phyloP scores from a whole-genome alignment of 352 stramenopile genomes.

The Pythium aquatile region DNA sequence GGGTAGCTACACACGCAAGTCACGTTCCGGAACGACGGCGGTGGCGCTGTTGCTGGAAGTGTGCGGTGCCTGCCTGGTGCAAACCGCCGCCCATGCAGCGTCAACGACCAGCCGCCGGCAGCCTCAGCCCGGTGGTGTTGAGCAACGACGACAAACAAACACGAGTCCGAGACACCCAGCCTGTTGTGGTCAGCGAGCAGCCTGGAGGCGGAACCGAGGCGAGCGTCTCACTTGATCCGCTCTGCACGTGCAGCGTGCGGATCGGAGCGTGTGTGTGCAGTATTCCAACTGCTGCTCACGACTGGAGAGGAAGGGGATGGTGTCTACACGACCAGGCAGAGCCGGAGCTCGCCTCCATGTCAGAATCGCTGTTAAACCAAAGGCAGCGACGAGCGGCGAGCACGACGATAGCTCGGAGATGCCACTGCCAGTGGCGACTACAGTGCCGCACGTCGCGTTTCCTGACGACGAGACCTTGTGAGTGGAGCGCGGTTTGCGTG shows the following conservation, averaged over 20 bases:
- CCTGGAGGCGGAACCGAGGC: not conserved
- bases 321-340: not conserved
- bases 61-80: not conserved
- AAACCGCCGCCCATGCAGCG: not conserved
- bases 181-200: not conserved
- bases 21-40: constrained; percentile 2
- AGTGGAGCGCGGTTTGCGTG: not conserved
- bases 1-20: constrained; percentile 6
- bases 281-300: not conserved
- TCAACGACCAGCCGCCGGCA: not conserved
- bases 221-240: not conserved
- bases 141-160: not conserved
- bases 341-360: not conserved
- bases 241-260: not conserved
- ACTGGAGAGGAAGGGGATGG: not conserved
- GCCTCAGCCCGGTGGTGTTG: not conserved
- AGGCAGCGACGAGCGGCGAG: not conserved
- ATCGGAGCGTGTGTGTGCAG: not conserved
- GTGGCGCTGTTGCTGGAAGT: constrained; percentile 4
- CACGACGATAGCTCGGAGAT: not conserved
- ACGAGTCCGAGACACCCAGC: not conserved
- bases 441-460: constrained; percentile 19
- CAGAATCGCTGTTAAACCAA: constrained; percentile 5
- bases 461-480: constrained; percentile 28
- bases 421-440: not conserved